A percentile compares a stretch with the other conserved stretches of the same genome.
Evolutionary conservation across 805 yeast genomes (phyloP).

Genomic region (Vanderwaltozyma yarrowii): DNA sequence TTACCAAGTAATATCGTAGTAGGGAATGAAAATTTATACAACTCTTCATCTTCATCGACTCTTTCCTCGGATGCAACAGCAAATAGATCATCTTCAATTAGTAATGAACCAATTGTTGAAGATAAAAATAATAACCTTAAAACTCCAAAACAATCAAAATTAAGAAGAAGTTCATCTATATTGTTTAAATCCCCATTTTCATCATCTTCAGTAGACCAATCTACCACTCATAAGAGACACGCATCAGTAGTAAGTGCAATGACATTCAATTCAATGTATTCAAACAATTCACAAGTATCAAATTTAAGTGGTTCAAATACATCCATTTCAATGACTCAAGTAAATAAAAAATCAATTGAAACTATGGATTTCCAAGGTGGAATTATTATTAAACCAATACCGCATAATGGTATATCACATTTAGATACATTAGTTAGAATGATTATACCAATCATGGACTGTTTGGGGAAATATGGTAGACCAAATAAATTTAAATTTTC

Average conservation of each 20-base stretch:
- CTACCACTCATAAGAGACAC: neutral
- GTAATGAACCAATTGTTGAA: neutral
- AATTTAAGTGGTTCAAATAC: neutral
- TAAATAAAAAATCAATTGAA: neutral
- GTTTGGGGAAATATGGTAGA: slow-evolving; percentile 62
- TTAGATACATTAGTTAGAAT: slow-evolving; percentile 60
- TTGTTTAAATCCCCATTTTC: neutral
- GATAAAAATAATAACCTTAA: too few species aligned
- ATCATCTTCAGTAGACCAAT: neutral
- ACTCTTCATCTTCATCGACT: too few species aligned
- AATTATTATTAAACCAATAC: slow-evolving; percentile 47
- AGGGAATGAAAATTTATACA: too few species aligned
- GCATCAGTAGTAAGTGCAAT: slow-evolving; percentile 1
- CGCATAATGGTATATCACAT: slow-evolving; percentile 59
- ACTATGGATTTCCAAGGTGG: slow-evolving; percentile 5
- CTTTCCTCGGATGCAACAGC: too few species aligned
- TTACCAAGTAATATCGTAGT: too few species aligned
- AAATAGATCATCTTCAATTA: neutral
- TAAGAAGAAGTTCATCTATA: neutral
- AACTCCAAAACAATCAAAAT: too few species aligned
- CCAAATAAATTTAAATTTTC: slow-evolving; percentile 49
- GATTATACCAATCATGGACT: slow-evolving; percentile 55
- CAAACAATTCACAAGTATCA: neutral
- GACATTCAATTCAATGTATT: neutral
- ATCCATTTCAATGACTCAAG: neutral